phyloP scores from a whole-genome alignment of 2,329 filamentous ascomycete species.

The Metarhizium humberi region DNA sequence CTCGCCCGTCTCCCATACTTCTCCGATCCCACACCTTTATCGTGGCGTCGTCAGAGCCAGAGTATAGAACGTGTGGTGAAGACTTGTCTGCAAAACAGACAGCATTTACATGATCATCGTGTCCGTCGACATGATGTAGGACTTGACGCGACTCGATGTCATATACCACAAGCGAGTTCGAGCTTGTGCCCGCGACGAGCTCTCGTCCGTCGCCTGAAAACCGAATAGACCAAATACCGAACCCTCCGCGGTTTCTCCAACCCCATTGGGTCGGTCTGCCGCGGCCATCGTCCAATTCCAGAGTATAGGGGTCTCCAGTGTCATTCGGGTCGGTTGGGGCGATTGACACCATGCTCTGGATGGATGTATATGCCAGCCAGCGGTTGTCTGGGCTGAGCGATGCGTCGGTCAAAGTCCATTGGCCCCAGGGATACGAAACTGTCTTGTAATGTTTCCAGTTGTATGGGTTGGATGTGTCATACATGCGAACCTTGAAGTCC shows the following conservation, averaged over 20 bases:
- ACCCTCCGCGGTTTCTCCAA: conserved; percentile 23
- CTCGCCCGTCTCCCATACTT: conserved; percentile 76
- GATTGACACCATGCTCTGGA: conserved; percentile 73
- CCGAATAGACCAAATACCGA: conserved; percentile 78
- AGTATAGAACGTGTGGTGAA: conserved; percentile 91
- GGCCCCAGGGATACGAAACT: conserved; percentile 72
- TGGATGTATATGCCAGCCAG: conserved; percentile 86
- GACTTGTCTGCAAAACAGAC: conserved; percentile 88
- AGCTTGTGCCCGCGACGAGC: conserved; percentile 80
- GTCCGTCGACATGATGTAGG: conserved; percentile 67
- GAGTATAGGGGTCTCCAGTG: conserved; percentile 64
- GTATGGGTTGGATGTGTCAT: conserved; percentile 92
- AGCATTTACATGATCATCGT: conserved; percentile 86
- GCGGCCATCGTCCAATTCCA: conserved; percentile 50
- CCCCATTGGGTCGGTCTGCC: conserved; percentile 14
- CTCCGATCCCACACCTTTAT: conserved; percentile 95
- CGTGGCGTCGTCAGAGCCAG: conserved; percentile 87
- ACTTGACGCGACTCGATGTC: conserved; percentile 76
- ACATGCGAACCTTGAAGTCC: conserved; percentile 93
- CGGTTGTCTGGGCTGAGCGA: conserved; percentile 85
- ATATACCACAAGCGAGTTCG: conserved; percentile 75
- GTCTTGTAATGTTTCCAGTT: conserved; percentile 96
- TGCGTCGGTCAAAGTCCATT: conserved; percentile 95
- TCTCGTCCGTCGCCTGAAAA: conserved; percentile 89
- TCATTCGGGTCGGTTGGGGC: conserved; percentile 81